phyloP scores from a whole-genome alignment of 2,329 filamentous ascomycete species.

The Chrysoporthe puriensis region DNA sequence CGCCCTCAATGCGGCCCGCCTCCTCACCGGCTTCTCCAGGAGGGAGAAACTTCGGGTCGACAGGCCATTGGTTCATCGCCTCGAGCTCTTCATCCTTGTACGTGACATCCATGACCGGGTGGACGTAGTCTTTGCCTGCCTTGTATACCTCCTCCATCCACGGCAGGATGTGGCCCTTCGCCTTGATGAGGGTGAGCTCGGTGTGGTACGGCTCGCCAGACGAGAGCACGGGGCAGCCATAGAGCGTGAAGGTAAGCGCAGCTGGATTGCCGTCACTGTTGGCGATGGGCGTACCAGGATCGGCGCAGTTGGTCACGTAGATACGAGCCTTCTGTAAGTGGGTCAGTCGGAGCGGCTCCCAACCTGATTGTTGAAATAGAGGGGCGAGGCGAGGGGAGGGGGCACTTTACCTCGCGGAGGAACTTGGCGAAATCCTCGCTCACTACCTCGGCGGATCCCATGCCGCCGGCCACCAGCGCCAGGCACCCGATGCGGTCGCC shows the following conservation, averaged over 20 bases:
- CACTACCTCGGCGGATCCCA: conserved; percentile 43
- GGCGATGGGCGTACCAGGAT: conserved; percentile 57
- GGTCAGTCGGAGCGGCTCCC: conserved; percentile 6
- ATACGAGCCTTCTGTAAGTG: conserved; percentile 59
- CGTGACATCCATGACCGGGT: conserved; percentile 42
- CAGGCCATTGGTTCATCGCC: conserved; percentile 14
- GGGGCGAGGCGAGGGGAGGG: conserved; percentile 8
- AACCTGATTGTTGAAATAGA: no score
- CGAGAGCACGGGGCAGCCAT: conserved; percentile 72
- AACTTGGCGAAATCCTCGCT: conserved; percentile 53
- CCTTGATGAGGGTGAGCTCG: conserved; percentile 65
- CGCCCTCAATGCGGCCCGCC: neutral
- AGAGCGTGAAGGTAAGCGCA: conserved; percentile 43
- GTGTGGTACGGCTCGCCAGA: conserved; percentile 61
- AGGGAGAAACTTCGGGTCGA: neutral
- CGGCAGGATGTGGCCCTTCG: conserved; percentile 56
- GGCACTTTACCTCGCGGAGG: conserved; percentile 48
- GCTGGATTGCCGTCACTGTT: conserved; percentile 53
- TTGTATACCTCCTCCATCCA: conserved; percentile 64
- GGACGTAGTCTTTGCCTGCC: conserved; percentile 41
- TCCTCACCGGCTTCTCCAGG: no score
- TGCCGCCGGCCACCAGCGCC: conserved; percentile 54
- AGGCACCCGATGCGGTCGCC: conserved; percentile 50
- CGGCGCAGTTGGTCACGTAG: conserved; percentile 56
- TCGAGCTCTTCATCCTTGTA: conserved; percentile 38